Conservation (phyloP, 192 early-diverging fungal genomes). For the Coemansia sp. region DNA sequence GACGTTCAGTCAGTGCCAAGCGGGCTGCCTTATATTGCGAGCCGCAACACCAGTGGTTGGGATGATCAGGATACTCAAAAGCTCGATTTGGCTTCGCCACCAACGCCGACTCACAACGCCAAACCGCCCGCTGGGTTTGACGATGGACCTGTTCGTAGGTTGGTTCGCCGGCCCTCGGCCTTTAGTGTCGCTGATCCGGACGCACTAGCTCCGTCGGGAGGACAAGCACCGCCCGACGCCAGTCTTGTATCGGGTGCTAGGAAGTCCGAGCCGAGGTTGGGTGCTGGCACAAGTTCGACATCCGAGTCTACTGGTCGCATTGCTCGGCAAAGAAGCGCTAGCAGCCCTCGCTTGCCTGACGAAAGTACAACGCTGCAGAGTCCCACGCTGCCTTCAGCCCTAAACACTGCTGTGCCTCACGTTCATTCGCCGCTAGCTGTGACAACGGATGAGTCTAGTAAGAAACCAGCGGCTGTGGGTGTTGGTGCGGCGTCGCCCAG, state of each 20-base stretch:
- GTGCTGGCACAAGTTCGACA: not conserved
- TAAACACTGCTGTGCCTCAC: not conserved
- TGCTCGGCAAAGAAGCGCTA: slow-evolving; percentile 5
- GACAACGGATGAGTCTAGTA: not conserved
- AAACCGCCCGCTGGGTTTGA: slow-evolving; percentile 2
- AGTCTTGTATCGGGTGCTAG: not conserved
- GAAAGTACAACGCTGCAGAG: not conserved
- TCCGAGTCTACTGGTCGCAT: not conserved
- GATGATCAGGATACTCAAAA: slow-evolving; percentile 10
- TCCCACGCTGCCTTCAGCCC: not conserved
- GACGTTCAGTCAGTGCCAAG: not conserved
- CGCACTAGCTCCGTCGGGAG: not conserved
- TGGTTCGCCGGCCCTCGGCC: slow-evolving; percentile 42
- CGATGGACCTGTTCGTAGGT: not conserved
- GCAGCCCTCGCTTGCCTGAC: slow-evolving; percentile 6
- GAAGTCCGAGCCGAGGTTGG: not conserved
- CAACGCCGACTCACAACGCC: slow-evolving; percentile 34
- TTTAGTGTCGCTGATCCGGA: slow-evolving; percentile 46
- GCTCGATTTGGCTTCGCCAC: slow-evolving; percentile 41
- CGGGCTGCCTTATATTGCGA: not conserved
- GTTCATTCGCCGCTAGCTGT: not conserved
- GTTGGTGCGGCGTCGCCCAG: slow-evolving; percentile 1
- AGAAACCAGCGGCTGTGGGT: not conserved
- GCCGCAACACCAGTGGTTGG: slow-evolving; percentile 14
- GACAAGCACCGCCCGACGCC: not conserved